Percentiles rank a stretch among this genome's conserved stretches.
phyloP scores from a whole-genome alignment of 148 eudicot species.

The Pouteria glomerata region DNA sequence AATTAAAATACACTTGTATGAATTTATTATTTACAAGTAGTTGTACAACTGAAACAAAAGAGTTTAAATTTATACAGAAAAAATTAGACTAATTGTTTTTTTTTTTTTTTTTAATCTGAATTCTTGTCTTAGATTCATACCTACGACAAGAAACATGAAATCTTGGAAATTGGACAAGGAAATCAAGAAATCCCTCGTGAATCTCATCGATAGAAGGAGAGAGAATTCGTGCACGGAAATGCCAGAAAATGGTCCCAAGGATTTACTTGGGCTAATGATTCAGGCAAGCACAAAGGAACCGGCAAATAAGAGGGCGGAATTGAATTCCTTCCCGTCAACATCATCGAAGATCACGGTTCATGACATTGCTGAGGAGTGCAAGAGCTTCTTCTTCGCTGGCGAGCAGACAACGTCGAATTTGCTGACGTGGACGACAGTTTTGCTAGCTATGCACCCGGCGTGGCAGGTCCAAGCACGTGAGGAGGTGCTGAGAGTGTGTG shows the following conservation, averaged over 20 bases:
- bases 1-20: too few species aligned
- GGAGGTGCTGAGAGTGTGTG: constrained; percentile 71
- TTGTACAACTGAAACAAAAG: too few species aligned
- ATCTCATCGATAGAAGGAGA: constrained; percentile 52
- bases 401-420: constrained; percentile 87
- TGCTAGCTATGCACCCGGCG: constrained; percentile 86
- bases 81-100: not conserved
- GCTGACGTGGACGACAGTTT: constrained; percentile 92
- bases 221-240: constrained; percentile 17
- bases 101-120: too few species aligned
- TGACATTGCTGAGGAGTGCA: constrained; percentile 96
- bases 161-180: constrained; percentile 81
- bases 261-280: constrained; percentile 81
- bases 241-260: constrained; percentile 52
- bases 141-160: constrained; percentile 62
- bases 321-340: constrained; percentile 6
- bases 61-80: too few species aligned
- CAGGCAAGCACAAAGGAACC: constrained; percentile 52
- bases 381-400: constrained; percentile 95
- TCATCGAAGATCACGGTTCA: constrained; percentile 41
- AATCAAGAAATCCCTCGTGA: constrained; percentile 58
- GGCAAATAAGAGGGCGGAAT: constrained; percentile 7
- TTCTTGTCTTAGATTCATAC: constrained; percentile 61
- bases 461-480: constrained; percentile 98
- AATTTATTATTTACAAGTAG: too few species aligned